A percentile compares a stretch with the other conserved stretches of the same genome.
These are phyloP conservation scores for Desmodesmus armatus DNA, from an alignment of 139 green algal genomes.

Conservation along the genomic window DNA sequence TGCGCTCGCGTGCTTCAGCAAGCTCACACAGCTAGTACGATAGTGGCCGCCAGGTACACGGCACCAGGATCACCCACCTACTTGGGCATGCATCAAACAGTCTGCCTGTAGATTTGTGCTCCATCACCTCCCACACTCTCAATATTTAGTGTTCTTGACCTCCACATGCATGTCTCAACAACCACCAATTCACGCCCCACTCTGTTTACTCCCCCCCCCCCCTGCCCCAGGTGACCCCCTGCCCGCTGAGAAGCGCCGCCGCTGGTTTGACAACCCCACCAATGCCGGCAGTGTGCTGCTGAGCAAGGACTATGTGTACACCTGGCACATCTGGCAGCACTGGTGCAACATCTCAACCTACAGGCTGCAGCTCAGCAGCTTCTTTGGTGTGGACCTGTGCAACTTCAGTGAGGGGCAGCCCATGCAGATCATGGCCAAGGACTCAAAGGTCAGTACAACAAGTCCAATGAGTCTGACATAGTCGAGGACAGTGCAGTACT, in stretches of 20 bases:
- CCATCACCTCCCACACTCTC: too few species aligned
- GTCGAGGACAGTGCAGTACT: background rate
- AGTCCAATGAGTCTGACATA: background rate
- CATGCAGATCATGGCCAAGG: slow-evolving; percentile 46
- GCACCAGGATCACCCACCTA: too few species aligned
- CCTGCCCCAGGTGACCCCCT: slow-evolving; percentile 33
- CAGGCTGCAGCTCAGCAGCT: slow-evolving; percentile 36
- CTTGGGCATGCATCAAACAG: too few species aligned
- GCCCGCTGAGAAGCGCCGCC: slow-evolving; percentile 36
- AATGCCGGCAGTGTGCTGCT: slow-evolving; percentile 23
- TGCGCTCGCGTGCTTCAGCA: too few species aligned
- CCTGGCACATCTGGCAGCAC: slow-evolving; percentile 46
- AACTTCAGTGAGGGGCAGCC: slow-evolving; percentile 39
- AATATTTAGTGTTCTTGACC: too few species aligned
- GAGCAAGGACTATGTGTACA: slow-evolving; percentile 38
- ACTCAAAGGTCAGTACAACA: background rate
- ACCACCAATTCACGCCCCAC: too few species aligned
- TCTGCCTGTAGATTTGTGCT: too few species aligned
- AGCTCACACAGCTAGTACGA: too few species aligned
- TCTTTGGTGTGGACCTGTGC: slow-evolving; percentile 37
- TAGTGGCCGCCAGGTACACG: too few species aligned
- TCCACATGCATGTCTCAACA: too few species aligned
- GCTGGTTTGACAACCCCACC: slow-evolving; percentile 40
- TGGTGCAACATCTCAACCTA: slow-evolving; percentile 34
- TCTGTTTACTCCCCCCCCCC: too few species aligned